These are phyloP conservation scores for Trifolium dubium DNA, from an alignment of 306 rosid species.

Conservation along the genomic window DNA sequence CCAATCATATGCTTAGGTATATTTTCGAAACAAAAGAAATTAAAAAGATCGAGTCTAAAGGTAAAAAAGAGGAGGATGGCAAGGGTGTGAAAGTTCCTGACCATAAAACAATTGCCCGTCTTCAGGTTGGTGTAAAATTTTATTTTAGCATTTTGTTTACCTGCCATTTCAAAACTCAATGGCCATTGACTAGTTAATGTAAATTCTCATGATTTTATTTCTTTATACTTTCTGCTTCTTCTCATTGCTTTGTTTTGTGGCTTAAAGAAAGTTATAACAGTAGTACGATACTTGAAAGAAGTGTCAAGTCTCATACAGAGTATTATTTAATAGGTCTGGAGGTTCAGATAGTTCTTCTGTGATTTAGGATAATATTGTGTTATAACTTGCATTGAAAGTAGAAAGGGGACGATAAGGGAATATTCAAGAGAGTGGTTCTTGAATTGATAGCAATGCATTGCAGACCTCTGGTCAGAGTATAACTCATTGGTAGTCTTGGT, in stretches of 20 bases:
- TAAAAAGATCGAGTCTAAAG: slow-evolving; percentile 55
- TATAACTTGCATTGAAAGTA: background rate
- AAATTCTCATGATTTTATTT: slow-evolving; percentile 3
- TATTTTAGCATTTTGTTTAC: slow-evolving; percentile 25
- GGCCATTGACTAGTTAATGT: slow-evolving; percentile 14
- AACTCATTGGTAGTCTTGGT: background rate
- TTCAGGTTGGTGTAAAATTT: slow-evolving; percentile 64
- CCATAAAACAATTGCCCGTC: slow-evolving; percentile 68
- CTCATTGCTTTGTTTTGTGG: background rate
- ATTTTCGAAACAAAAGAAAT: slow-evolving; percentile 79
- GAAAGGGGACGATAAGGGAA: background rate
- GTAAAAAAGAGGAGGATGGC: slow-evolving; percentile 58
- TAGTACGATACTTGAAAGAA: background rate
- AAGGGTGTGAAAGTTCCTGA: slow-evolving; percentile 53
- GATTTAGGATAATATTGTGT: background rate
- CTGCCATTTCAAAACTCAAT: slow-evolving; percentile 18
- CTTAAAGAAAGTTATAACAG: background rate
- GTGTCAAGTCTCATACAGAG: background rate
- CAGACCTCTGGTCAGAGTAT: background rate
- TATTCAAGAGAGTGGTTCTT: background rate
- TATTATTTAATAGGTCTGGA: slow-evolving; percentile 1
- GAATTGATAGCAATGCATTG: background rate
- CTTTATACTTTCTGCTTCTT: slow-evolving; percentile 2
- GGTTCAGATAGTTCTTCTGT: slow-evolving; percentile 19
- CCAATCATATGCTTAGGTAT: slow-evolving; percentile 52